Base-by-base conservation (phyloP, 345 rosid genomes). In the Excoecaria agallocha region DNA sequence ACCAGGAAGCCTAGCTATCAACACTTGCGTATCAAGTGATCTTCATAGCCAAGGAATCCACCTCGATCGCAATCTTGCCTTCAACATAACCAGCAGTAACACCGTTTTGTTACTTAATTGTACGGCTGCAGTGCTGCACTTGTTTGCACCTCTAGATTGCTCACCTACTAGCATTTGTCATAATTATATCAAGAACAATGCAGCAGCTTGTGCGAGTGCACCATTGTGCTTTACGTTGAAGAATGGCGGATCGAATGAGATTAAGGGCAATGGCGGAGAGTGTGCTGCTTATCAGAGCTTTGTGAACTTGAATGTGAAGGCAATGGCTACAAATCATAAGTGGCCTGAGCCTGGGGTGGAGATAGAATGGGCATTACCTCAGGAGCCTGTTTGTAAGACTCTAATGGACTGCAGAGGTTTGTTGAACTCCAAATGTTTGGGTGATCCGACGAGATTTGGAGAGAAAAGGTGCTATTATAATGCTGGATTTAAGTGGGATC, bases 331-430 rank as follows among this genome's bases (percentile, higher is more conserved):
- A 22, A 79, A 74, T 62, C 30, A 2, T 30, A 78, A 82, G 69
- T 89, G 92, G 92, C 86, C 88, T 1, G 84, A 79, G 51, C 85
- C 89, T 4, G 89, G 84, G 25, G 49, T 90, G 69, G 90, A 90
- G 84, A 74, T 90, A 39, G 80, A 85, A 66, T 87, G 94, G 94
- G 73, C 69, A n/a, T 57, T 83, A 70, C 90, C 94, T 39, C 66
- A 54, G 71, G 90, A 90, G 75, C 92, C 92, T 6, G 65, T 80
- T 5, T 85, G 94, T 75, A 78, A 35, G 67, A 60, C 74, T 1
- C 84, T 73, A 39, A 38, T n/a, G 24, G 93, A 92, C 50, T 90
- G 94, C 74, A 76, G 56, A 74, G 79, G 65, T 43, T 72, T 84
- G 75, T 68, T 82, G 75, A 79, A 86, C 67, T 88, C 91, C 3